Evolutionary conservation across 352 stramenopile species (phyloP), one percentile per base, ranked within the genome.

Genomic region (Globisporangium nodosum): DNA sequence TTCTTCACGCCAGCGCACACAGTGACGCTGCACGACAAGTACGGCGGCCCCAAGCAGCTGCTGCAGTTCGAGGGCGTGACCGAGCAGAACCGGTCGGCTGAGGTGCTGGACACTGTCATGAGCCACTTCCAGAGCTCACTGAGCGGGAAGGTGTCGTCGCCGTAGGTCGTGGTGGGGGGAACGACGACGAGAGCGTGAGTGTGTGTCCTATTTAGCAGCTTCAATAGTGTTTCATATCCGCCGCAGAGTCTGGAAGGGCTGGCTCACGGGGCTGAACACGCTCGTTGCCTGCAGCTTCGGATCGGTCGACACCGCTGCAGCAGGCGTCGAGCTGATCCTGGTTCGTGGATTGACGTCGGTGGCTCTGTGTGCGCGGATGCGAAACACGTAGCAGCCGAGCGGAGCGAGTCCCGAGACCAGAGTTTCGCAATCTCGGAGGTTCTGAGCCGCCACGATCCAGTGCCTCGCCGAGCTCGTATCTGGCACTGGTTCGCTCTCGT

Each of bases 1-100:
- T 92, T 92, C 39, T 85, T 92, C 43, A 75, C 65, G 12, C 82
- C 82, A 20, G 62, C 74, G 11, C 81, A 90, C 30, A 76, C 83
- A 16, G 66, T 67, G 53, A 54, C 68, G 12, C 60, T 92, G 18
- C 84, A 66, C 37, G 69, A 87, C 3, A 51, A 56, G 12, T 92
- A 92, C 30, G 79, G 78, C 15, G 81, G 80, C 0, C 58, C 69
- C 6, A 92, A 90, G 66, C 70, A 69, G 56, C 77, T 82, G 45
- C 43, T 85, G 20, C 57, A 80, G 51, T 88, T 85, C 43, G 67
- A 67, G 9, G 81, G 81, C 15, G 63, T 65, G 8, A 82, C 87
- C 52, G 81, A 90, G 57, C 65, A 81, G 33, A 92, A 90, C 30
- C 77, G 81, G 6, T 71, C 79, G 16, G 48, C 55, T 20, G 54